Evolutionary conservation across 2,329 filamentous ascomycete genomes (phyloP).

Genomic region (Aspergillus spinulosporus): DNA sequence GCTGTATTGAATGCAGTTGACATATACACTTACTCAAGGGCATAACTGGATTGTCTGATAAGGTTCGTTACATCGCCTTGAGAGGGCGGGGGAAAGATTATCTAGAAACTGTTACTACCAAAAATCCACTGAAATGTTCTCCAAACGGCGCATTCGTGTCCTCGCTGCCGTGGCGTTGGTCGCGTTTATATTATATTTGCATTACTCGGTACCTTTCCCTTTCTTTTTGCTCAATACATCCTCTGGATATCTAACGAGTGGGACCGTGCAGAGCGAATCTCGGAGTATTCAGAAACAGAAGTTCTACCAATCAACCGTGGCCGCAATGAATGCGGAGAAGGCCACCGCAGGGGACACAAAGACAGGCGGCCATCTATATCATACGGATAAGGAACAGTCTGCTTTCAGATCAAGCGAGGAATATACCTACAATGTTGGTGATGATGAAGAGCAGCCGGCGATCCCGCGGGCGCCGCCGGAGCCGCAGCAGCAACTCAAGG

Average conservation of each 20-base stretch:
- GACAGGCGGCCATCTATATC: conserved; percentile 53
- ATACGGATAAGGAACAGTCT: conserved; percentile 61
- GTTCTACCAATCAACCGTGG: conserved; percentile 59
- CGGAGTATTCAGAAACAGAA: conserved; percentile 43
- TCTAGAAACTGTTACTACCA: background rate
- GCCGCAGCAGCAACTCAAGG: background rate
- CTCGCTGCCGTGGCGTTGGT: conserved; percentile 65
- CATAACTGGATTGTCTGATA: background rate
- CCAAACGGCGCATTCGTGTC: conserved; percentile 67
- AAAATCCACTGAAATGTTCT: conserved; percentile 58
- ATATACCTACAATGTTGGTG: conserved; percentile 34
- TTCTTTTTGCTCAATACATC: background rate
- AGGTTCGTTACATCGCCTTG: background rate
- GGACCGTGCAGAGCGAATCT: conserved; percentile 38
- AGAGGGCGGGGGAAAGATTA: background rate
- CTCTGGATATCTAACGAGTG: background rate
- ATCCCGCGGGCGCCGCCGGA: conserved; percentile 35
- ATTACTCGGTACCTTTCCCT: conserved; percentile 62
- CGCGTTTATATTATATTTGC: conserved; percentile 67
- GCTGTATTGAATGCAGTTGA: conserved; percentile 4
- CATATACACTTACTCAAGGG: conserved; percentile 4
- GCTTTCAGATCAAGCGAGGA: conserved; percentile 68
- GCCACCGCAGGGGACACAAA: conserved; percentile 55
- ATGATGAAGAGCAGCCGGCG: conserved; percentile 32
- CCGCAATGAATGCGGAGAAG: conserved; percentile 53